Evolutionary conservation across 306 rosid species (phyloP).

Genomic region (Erythrophleum fordii): DNA sequence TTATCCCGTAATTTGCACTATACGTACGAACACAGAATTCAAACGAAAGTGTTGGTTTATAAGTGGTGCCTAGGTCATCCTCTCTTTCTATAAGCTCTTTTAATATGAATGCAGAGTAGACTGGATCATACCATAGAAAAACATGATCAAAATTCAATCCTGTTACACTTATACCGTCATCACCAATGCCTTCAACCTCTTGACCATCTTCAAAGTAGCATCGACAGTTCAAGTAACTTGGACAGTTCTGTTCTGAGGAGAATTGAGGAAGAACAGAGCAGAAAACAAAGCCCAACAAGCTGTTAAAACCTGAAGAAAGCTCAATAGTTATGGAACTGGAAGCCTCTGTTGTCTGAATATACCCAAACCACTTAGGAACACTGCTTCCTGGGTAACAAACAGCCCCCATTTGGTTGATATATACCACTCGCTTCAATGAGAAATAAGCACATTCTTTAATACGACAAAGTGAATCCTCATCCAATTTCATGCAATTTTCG

Average conservation of each 20-base stretch:
- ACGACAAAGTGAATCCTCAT: not conserved
- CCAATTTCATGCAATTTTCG: not conserved
- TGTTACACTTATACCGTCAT: not conserved
- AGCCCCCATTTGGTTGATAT: not conserved
- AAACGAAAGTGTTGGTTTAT: not conserved
- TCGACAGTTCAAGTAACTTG: not conserved
- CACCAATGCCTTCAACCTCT: not conserved
- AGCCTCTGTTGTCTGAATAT: not conserved
- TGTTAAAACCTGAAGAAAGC: not conserved
- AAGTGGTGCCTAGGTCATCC: not conserved
- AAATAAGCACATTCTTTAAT: not conserved
- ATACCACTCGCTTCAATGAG: not conserved
- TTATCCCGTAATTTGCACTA: not conserved
- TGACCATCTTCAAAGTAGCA: not conserved
- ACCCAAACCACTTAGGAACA: conserved; percentile 19
- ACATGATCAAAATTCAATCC: not conserved
- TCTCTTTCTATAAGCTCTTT: not conserved
- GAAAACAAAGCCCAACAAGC: conserved; percentile 1
- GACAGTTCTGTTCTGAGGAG: not conserved
- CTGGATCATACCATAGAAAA: not conserved
- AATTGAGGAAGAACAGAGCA: not conserved
- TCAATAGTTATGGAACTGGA: not conserved
- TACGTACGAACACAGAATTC: not conserved
- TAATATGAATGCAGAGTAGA: not conserved
- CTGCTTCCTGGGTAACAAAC: conserved; percentile 26